A percentile compares a stretch with the other conserved stretches of the same genome.
phyloP scores from a whole-genome alignment of 2,329 filamentous ascomycete species.

The Malbranchea zuffiana region DNA sequence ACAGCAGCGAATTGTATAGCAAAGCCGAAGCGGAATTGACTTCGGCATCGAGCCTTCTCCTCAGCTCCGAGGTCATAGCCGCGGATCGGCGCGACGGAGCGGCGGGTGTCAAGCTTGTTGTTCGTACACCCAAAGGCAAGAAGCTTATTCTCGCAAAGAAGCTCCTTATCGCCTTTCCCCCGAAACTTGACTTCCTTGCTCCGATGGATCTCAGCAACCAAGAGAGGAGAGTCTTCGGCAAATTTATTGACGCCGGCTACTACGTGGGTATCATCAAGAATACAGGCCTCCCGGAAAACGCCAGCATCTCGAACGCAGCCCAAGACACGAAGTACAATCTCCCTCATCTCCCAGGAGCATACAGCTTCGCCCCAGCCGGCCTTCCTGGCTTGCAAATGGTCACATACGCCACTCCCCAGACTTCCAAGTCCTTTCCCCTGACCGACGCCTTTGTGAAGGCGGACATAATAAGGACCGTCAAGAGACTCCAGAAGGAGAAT shows the following conservation, averaged over 20 bases:
- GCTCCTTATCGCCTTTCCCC: slow-evolving; percentile 34
- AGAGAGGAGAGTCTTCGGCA: slow-evolving; percentile 28
- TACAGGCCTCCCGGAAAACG: slow-evolving; percentile 21
- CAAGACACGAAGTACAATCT: slow-evolving; percentile 19
- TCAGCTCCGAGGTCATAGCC: slow-evolving; percentile 13
- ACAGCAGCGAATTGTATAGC: slow-evolving; percentile 16
- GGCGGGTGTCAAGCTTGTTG: slow-evolving; percentile 16
- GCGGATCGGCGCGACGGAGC: slow-evolving; percentile 3
- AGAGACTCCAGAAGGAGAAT: slow-evolving; percentile 5
- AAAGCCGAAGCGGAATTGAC: slow-evolving; percentile 17
- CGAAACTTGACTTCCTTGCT: slow-evolving; percentile 24
- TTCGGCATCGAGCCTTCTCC: slow-evolving; percentile 10
- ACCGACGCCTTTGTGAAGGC: slow-evolving; percentile 19
- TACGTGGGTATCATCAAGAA: slow-evolving; percentile 27
- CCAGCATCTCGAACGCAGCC: slow-evolving; percentile 16
- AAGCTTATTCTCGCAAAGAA: slow-evolving; percentile 30
- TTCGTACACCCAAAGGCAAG: slow-evolving; percentile 22
- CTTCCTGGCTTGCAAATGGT: slow-evolving; percentile 8
- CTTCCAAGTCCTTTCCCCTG: no score
- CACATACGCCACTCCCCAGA: background rate
- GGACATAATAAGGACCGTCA: slow-evolving; percentile 21
- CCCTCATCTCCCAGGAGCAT: slow-evolving; percentile 21
- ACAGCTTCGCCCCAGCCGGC: slow-evolving; percentile 15
- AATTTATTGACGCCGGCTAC: slow-evolving; percentile 26
- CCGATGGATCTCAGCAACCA: slow-evolving; percentile 26